A percentile compares a stretch with the other conserved stretches of the same genome.
phyloP scores from a whole-genome alignment of 1,139 yeast species.

The Lodderomyces orthopsilosis region DNA sequence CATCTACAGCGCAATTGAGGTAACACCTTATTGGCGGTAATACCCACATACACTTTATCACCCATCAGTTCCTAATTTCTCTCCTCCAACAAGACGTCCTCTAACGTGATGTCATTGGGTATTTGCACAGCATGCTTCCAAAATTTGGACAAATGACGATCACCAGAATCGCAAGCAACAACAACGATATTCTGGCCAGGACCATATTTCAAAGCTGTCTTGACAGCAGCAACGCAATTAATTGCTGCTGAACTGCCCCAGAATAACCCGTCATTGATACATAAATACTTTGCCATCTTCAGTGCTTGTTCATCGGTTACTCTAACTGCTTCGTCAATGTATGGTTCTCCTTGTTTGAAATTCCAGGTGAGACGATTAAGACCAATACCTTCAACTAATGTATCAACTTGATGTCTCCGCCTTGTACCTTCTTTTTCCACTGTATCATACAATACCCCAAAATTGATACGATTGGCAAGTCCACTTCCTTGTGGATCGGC shows the following conservation, averaged over 20 bases:
- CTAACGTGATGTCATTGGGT: constrained; percentile 26
- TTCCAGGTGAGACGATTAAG: constrained; percentile 82
- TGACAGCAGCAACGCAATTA: constrained; percentile 86
- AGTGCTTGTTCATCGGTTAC: constrained; percentile 80
- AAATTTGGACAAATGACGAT: constrained; percentile 85
- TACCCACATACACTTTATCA: background rate
- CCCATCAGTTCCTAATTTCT: background rate
- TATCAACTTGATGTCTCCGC: constrained; percentile 94
- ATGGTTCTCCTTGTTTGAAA: constrained; percentile 65
- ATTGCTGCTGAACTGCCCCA: constrained; percentile 92
- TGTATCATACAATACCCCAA: constrained; percentile 88
- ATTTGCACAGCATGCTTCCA: constrained; percentile 67
- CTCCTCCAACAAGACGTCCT: constrained; percentile 21
- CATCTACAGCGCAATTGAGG: no score
- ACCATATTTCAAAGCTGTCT: constrained; percentile 53
- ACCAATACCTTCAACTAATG: constrained; percentile 92
- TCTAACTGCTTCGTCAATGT: constrained; percentile 74
- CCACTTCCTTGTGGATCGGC: constrained; percentile 99
- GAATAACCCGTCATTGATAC: constrained; percentile 82
- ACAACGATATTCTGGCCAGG: constrained; percentile 77
- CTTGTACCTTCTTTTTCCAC: constrained; percentile 92
- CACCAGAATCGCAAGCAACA: constrained; percentile 92
- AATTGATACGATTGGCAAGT: constrained; percentile 75
- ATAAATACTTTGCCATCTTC: constrained; percentile 81
- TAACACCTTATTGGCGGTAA: no score